Conservation (phyloP, 2,329 filamentous ascomycete genomes). For the Beauveria caledonica region DNA sequence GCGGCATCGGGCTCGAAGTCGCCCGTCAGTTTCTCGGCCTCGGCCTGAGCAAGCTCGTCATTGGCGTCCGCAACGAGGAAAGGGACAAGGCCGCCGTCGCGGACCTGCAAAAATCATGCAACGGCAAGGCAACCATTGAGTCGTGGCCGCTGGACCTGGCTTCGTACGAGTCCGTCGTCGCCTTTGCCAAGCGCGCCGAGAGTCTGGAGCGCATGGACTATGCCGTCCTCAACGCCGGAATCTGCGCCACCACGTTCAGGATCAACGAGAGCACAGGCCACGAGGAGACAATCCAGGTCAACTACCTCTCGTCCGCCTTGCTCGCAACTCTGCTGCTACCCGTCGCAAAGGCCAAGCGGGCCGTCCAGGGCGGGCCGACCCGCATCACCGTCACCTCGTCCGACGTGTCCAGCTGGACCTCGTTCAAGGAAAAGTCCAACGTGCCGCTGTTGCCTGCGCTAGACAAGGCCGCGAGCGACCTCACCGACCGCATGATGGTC, state of each 20-base stretch:
- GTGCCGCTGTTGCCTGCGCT: slow-evolving; percentile 15
- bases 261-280: slow-evolving; percentile 23
- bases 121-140: slow-evolving; percentile 19
- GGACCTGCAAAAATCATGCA: background rate
- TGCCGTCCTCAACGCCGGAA: slow-evolving; percentile 28
- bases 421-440: slow-evolving; percentile 14
- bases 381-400: slow-evolving; percentile 20
- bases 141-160: slow-evolving; percentile 29
- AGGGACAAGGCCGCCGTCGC: slow-evolving; percentile 20
- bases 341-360: slow-evolving; percentile 29
- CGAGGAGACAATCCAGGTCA: slow-evolving; percentile 39
- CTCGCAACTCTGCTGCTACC: slow-evolving; percentile 39
- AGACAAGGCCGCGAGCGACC: slow-evolving; percentile 11
- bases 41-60: slow-evolving; percentile 24
- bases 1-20: slow-evolving; percentile 27
- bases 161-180: slow-evolving; percentile 30
- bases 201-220: slow-evolving; percentile 30
- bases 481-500: slow-evolving; percentile 14
- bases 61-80: slow-evolving; percentile 23
- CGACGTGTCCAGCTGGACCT: slow-evolving; percentile 15
- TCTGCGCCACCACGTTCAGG: slow-evolving; percentile 3
- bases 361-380: background rate
- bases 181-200: slow-evolving; percentile 26
- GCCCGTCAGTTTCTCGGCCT: slow-evolving; percentile 25
- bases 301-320: slow-evolving; percentile 41